These are phyloP conservation scores for Verticillium isaacii DNA, from an alignment of 2,329 filamentous ascomycete species.

Conservation along the genomic window DNA sequence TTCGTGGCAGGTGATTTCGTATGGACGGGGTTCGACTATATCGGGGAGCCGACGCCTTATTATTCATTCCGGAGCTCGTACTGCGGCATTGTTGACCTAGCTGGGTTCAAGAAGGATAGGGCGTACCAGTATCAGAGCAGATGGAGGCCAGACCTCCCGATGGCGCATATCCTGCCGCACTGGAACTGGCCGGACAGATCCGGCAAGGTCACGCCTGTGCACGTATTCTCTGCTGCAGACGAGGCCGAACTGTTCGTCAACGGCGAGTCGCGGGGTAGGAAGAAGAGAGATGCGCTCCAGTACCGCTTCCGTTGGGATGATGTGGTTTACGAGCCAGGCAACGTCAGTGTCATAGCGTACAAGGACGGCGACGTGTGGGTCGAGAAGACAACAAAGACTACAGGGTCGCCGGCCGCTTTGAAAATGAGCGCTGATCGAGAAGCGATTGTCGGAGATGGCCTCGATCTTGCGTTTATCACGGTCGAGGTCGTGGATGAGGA, in stretches of 20 bases:
- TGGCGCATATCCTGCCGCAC: slow-evolving; percentile 51
- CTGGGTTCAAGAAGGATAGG: slow-evolving; percentile 52
- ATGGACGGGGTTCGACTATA: slow-evolving; percentile 46
- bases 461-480: slow-evolving; percentile 23
- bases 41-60: slow-evolving; percentile 47
- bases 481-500: slow-evolving; percentile 37
- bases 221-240: slow-evolving; percentile 47
- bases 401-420: slow-evolving; percentile 31
- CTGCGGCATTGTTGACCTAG: slow-evolving; percentile 52
- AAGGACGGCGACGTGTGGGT: slow-evolving; percentile 44
- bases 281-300: slow-evolving; percentile 24
- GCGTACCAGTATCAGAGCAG: slow-evolving; percentile 51
- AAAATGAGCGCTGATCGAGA: slow-evolving; percentile 34
- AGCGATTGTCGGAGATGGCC: too few species aligned
- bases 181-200: slow-evolving; percentile 49
- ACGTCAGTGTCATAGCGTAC: slow-evolving; percentile 41
- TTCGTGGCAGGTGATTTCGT: slow-evolving; percentile 51
- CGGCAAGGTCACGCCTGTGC: slow-evolving; percentile 45
- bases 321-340: slow-evolving; percentile 41
- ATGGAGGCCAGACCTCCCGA: slow-evolving; percentile 41
- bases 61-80: slow-evolving; percentile 43
- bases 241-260: slow-evolving; percentile 53
- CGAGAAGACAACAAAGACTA: slow-evolving; percentile 32
- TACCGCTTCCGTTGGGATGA: slow-evolving; percentile 51
- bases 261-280: slow-evolving; percentile 36